Evolutionary conservation across 768 basidiomycete species (phyloP), one percentile per base, ranked within the genome.

Genomic region (Baorangia bicolor): DNA sequence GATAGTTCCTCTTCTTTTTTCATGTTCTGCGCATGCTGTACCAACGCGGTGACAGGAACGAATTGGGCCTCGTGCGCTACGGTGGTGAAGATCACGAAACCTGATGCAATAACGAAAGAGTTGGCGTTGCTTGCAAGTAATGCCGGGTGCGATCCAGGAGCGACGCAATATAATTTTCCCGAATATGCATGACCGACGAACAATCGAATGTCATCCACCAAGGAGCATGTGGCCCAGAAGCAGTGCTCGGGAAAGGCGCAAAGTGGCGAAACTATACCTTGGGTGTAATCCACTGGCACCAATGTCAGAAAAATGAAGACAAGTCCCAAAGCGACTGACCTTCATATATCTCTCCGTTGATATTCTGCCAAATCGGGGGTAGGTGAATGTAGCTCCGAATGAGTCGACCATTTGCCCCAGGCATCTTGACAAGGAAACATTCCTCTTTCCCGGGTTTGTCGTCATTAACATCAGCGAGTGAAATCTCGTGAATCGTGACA

Each of bases 11-110:
- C 54, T 31, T 46, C 56, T 21, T 9, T 42, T 23, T 49, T 49
- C 46, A 77, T 55, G 10, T 59, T 57, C 31, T 31, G 37, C 9
- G 34, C 10, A 27, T 54, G 38, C n/a, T 65, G 55, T 25, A 51
- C 37, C 34, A 73, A 9, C 16, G 14, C 51, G 4, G 40, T 16
- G 30, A 63, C 33, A 3, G 91, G 87, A 1, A 82, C 82, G 62
- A 94, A 98, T 35, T 82, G 80, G 2, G 83, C 87, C 28, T 91
- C 86, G 64, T 98, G 96, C 0, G 88, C 74, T 8, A 83, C 85
- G 0, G 93, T 92, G 1, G 91, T 93, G 73, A 85, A 96, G 52
- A 95, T 86, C 31, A 96, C 74, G 67, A 91, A 94, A 20, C 84
- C 82, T 1, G 90, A 84, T 1, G 88, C 79, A 14, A 87, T 55